Percentiles rank a stretch among this genome's conserved stretches.
These are phyloP conservation scores for Aschersonia sp. DNA, from an alignment of 2,329 filamentous ascomycete genomes.

Conservation along the genomic window DNA sequence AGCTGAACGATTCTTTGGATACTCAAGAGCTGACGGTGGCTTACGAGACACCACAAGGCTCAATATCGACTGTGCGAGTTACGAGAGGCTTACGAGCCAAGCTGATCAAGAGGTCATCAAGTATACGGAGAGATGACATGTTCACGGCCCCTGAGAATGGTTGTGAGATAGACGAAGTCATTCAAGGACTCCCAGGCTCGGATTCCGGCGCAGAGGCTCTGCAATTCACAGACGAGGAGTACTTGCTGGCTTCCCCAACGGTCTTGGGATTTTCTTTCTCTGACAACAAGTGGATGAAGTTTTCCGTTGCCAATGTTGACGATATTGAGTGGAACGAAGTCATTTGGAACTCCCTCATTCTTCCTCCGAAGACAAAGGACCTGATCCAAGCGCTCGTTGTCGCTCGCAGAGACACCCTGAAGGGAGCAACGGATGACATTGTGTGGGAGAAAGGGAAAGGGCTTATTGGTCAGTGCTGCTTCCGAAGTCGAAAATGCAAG, in stretches of 20 bases:
- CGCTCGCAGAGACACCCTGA: conserved; percentile 68
- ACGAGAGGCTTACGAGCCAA: too few relatives aligned
- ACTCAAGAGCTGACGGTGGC: too few relatives aligned
- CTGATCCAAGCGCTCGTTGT: conserved; percentile 67
- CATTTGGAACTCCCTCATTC: conserved; percentile 70
- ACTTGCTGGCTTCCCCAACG: conserved; percentile 69
- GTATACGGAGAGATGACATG: too few relatives aligned
- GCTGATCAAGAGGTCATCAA: too few relatives aligned
- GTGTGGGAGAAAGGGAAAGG: conserved; percentile 78
- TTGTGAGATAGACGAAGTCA: too few relatives aligned
- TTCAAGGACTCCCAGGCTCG: too few relatives aligned
- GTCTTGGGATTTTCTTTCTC: conserved; percentile 78
- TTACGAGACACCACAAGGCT: too few relatives aligned
- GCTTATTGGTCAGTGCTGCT: conserved; percentile 42
- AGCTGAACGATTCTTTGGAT: too few relatives aligned
- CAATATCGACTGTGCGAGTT: too few relatives aligned
- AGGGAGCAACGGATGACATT: conserved; percentile 70
- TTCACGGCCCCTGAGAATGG: too few relatives aligned
- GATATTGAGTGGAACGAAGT: conserved; percentile 76
- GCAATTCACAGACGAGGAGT: conserved; percentile 64
- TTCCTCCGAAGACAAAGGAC: conserved; percentile 45
- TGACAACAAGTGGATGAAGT: conserved; percentile 84
- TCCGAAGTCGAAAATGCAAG: not conserved
- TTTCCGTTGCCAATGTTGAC: conserved; percentile 62
- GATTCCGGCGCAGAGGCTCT: not conserved